Conservation (phyloP, 2,329 filamentous ascomycete genomes). For the Alternaria gaisen region DNA sequence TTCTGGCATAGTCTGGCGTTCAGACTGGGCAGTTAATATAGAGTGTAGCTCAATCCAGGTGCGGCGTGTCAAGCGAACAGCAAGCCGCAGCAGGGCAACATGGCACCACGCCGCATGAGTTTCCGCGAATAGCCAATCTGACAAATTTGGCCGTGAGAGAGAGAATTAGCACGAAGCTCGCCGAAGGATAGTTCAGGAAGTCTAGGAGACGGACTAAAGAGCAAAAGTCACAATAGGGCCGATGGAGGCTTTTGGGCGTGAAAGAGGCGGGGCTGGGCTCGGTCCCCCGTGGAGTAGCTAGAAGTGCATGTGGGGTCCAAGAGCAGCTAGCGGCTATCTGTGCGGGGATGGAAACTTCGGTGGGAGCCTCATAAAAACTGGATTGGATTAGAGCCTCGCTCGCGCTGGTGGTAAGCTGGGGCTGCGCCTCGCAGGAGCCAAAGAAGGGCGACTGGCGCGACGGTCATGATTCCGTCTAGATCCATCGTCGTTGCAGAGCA, state of each 20-base stretch:
- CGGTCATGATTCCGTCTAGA: background rate
- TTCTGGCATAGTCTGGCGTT: conserved; percentile 7
- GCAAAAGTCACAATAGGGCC: background rate
- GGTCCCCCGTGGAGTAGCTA: conserved; percentile 17
- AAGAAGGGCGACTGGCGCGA: background rate
- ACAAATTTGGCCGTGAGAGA: background rate
- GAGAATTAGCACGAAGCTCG: background rate
- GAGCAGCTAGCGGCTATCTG: conserved; percentile 16
- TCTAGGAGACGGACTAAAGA: background rate
- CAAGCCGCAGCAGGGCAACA: conserved; percentile 3
- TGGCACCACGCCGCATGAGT: background rate
- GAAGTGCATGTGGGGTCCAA: conserved; percentile 10
- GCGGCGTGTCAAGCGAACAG: conserved; percentile 2
- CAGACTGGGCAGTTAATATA: conserved; percentile 20
- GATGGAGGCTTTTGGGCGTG: conserved; percentile 5
- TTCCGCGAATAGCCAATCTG: background rate
- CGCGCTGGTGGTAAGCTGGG: conserved; percentile 18
- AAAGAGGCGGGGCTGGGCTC: conserved; percentile 9
- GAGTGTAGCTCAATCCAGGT: conserved; percentile 10
- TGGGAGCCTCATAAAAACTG: conserved; percentile 24
- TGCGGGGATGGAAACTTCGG: conserved; percentile 22
- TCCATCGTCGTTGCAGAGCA: background rate
- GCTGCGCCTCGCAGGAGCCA: conserved; percentile 15
- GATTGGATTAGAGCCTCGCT: conserved; percentile 23
- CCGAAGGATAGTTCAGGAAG: background rate